Percentiles rank a stretch among this genome's conserved stretches.
Conservation (phyloP, 2,329 filamentous ascomycete species). For the Botryosphaeria dothidea region DNA sequence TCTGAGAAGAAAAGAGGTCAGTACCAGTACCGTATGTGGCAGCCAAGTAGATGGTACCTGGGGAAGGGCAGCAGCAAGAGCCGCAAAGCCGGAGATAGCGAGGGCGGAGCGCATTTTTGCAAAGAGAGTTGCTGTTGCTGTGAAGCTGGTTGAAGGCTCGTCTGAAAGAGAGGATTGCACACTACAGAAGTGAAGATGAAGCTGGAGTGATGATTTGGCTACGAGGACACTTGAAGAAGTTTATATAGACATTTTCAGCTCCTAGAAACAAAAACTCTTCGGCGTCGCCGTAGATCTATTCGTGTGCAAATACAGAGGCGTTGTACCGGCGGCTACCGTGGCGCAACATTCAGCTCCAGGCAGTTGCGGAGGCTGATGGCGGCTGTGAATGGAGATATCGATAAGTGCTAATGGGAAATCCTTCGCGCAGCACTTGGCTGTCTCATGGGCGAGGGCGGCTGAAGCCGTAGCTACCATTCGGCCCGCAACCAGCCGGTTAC, state of each 20-base stretch:
- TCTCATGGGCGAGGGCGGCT: neutral
- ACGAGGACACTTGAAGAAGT: neutral
- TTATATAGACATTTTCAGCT: neutral
- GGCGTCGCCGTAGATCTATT: neutral
- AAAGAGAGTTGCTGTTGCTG: neutral
- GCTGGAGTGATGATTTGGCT: neutral
- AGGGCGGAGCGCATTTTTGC: neutral
- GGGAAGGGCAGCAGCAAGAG: neutral
- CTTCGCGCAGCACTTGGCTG: neutral
- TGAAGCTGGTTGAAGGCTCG: neutral
- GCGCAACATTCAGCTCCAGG: neutral
- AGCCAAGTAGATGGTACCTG: neutral
- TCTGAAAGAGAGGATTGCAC: neutral
- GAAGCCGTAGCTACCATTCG: neutral
- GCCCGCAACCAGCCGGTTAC: neutral
- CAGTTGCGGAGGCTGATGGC: neutral
- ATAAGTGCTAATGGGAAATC: neutral
- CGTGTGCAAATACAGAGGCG: neutral
- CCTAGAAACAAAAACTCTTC: neutral
- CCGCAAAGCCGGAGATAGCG: neutral
- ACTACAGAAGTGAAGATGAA: neutral
- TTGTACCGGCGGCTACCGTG: neutral
- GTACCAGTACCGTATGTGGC: no score
- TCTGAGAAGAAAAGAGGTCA: constrained; percentile 22
- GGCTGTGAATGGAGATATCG: neutral